Conservation (phyloP, 2,329 filamentous ascomycete genomes). For the Botrytis fragariae region DNA sequence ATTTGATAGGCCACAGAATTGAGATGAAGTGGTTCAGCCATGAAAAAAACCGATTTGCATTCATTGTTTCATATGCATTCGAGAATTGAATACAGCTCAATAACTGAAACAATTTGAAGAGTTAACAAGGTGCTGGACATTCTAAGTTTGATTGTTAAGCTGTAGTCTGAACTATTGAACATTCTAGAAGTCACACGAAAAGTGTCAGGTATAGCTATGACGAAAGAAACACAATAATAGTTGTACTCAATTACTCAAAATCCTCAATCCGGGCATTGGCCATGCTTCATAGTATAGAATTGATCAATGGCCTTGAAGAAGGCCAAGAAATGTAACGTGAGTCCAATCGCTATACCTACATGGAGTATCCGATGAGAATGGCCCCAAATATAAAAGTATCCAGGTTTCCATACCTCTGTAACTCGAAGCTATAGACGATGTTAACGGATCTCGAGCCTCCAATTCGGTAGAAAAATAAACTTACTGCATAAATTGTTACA, state of each 20-base stretch:
- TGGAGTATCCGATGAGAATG: conserved; percentile 17
- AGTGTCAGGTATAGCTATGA: neutral
- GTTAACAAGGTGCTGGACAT: too few species aligned
- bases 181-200: neutral
- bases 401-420: conserved; percentile 12
- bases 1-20: too few species aligned
- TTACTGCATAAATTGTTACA: neutral
- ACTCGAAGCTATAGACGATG: neutral
- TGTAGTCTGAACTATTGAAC: too few species aligned
- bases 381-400: conserved; percentile 8
- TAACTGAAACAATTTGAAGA: too few species aligned
- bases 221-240: neutral
- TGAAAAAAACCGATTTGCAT: too few species aligned
- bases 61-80: too few species aligned
- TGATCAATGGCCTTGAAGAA: conserved; percentile 15
- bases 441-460: neutral
- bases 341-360: conserved; percentile 6
- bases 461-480: neutral
- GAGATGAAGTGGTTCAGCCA: too few species aligned
- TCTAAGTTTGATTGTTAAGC: too few species aligned
- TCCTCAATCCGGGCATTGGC: neutral
- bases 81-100: too few species aligned
- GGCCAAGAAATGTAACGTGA: conserved; percentile 14
- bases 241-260: neutral
- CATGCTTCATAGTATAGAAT: neutral